Base-by-base conservation (phyloP, 768 basidiomycete species). In the Pleurotus salmoneostramineus region DNA sequence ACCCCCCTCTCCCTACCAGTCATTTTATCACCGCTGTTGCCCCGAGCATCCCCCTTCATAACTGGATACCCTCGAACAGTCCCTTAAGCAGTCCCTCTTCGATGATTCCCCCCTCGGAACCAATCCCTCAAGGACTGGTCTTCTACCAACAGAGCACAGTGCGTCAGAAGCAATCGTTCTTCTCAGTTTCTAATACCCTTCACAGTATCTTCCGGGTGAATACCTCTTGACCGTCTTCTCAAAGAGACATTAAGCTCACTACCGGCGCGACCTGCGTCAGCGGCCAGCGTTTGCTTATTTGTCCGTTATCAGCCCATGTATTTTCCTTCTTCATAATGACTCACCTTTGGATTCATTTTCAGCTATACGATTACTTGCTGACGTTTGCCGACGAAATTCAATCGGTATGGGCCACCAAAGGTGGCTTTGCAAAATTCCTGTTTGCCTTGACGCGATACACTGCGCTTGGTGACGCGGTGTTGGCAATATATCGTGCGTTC, bases 391-490 rank as follows among this genome's bases (percentile, higher is more conserved):
- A 15, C 15, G 44, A 45, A 45, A 6, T 45, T 17, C 44, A 17
- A 6, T 45, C 6, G 12, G 55, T 55, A 1, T 57, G 58, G 58
- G 45, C 37, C 15, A 36, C 58, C 12, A 17, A 11, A 46, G 52
- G 58, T 42, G 3, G 50, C 6, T 32, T 59, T 42, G 42, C 42
- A 14, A 59, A 59, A 36, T 15, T 45, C n/a, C 37, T 59, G 14
- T 59, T 59, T 36, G 27, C 55, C 15, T 5, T 33, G 40, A 17
- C 54, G 12, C 58, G 58, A 4, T 59, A 59, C 33, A 8, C 36
- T 6, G 36, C 54, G n/a, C 46, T 52, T 35, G 31, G 27, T 2
- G 43, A 32, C 14, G 54, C 55, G 8, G 46, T 59, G 7, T 46
- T 55, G 33, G 35, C 42, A 33, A 46, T 50, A 15, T 47, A 54